Evolutionary conservation across 768 basidiomycete genomes (phyloP).

Genomic region (Tricholoma saponaceum): DNA sequence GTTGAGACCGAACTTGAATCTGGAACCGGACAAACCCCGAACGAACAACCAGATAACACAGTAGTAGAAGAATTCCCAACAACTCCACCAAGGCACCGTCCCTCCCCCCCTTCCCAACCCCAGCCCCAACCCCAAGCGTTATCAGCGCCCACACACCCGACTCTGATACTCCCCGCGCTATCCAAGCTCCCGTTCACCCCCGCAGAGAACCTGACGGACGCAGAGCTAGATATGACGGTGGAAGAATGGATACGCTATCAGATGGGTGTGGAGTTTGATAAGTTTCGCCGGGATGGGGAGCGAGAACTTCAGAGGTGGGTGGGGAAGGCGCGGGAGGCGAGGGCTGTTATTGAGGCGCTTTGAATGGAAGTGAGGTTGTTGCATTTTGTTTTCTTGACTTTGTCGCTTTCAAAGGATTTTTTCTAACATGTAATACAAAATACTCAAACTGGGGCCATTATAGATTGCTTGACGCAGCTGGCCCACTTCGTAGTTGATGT

Average conservation of each 20-base stretch:
- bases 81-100: constrained; percentile 5
- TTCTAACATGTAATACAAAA: too few relatives aligned
- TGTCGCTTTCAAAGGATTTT: too few relatives aligned
- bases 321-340: constrained; percentile 37
- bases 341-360: constrained; percentile 33
- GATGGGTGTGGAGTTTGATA: constrained; percentile 64
- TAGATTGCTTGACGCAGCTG: too few relatives aligned
- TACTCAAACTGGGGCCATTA: too few relatives aligned
- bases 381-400: background rate
- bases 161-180: constrained; percentile 34
- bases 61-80: constrained; percentile 9
- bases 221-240: constrained; percentile 73
- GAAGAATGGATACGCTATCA: constrained; percentile 83
- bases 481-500: too few relatives aligned
- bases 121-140: constrained; percentile 2
- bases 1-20: constrained; percentile 10
- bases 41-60: constrained; percentile 11
- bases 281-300: constrained; percentile 42
- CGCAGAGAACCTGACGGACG: constrained; percentile 47
- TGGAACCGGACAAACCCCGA: background rate
- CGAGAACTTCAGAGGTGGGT: constrained; percentile 38
- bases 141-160: constrained; percentile 6
- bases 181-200: constrained; percentile 44
- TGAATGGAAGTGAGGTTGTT: constrained; percentile 4
- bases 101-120: background rate